Evolutionary conservation across 352 stramenopile genomes (phyloP), one percentile per base, ranked within the genome.

Genomic region (Globisporangium splendens): DNA sequence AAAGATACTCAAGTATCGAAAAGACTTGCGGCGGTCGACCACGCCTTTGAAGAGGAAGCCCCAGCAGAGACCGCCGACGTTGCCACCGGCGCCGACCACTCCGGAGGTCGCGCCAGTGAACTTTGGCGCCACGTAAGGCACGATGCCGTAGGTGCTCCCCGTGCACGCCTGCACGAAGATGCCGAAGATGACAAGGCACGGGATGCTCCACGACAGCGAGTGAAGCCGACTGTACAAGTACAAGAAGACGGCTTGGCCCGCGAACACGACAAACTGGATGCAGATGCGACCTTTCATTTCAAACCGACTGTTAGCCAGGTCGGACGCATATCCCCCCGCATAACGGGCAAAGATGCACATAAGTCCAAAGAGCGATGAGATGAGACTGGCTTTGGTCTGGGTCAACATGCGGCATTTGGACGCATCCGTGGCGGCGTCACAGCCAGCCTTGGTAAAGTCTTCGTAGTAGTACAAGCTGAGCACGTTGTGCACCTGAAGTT

Each of bases 401-500:
- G 74, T 72, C 50, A 70, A 66, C n/a, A 62, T 60, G 35, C 41
- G 69, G 66, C 51, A 82, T 38, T 54, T 64, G 20, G 43, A 50
- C 1, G 35, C 46, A 57, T 62, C 74, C 20, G 51, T 68, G 3
- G 48, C 47, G 18, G 57, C 54, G 1, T 80, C 62, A 33, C 77
- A 88, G 50, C 78, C 82, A 1, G 66, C 59, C 20, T 83, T 71
- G 18, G 67, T 76, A 54, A 98, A 97, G 39, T 91, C 82, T 31
- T 94, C 75, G 46, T 88, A 91, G 67, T 97, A 98, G 70, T 96
- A 96, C 20, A 85, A 62, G 24, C 86, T 91, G 39, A 95, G 84
- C 41, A 92, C 88, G 66, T 98, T 98, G 78, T 98, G 96, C 51
- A 98, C 91, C 48, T 95, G 95, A 3, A 98, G 71, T 63, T 98